phyloP scores from a whole-genome alignment of 2,329 filamentous ascomycete species.

The Alternaria metachromatica region DNA sequence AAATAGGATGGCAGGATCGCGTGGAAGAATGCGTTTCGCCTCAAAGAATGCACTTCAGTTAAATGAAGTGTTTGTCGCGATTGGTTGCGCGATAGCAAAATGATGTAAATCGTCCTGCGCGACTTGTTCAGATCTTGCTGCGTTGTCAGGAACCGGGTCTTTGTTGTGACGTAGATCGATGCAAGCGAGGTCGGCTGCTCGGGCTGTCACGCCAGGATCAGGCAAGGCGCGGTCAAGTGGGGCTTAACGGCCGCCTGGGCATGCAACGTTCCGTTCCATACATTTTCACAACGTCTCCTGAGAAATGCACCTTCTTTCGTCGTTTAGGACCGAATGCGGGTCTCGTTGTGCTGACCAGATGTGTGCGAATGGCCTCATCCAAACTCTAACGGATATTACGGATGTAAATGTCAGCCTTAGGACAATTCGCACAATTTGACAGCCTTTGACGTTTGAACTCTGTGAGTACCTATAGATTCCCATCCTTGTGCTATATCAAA shows the following conservation, averaged over 20 bases:
- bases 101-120: slow-evolving; percentile 28
- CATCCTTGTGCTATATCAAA: slow-evolving; percentile 37
- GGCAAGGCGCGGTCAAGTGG: slow-evolving; percentile 15
- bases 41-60: slow-evolving; percentile 8
- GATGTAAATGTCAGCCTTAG: neutral
- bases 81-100: slow-evolving; percentile 17
- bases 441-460: neutral
- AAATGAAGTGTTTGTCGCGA: slow-evolving; percentile 10
- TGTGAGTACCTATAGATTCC: slow-evolving; percentile 15
- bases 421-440: neutral
- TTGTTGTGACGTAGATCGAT: slow-evolving; percentile 14
- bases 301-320: neutral
- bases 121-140: slow-evolving; percentile 6
- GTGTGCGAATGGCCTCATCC: neutral
- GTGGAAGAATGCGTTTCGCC: slow-evolving; percentile 20
- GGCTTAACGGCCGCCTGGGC: slow-evolving; percentile 12
- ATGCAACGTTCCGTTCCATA: slow-evolving; percentile 11
- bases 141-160: slow-evolving; percentile 14
- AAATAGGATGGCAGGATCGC: slow-evolving; percentile 14
- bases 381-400: neutral
- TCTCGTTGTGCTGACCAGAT: neutral
- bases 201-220: slow-evolving; percentile 16
- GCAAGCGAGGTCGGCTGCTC: slow-evolving; percentile 4
- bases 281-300: slow-evolving; percentile 7
- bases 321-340: neutral